Evolutionary conservation across 1,139 yeast species (phyloP), one percentile per base, ranked within the genome.

Genomic region (Geotrichum aggregatum): DNA sequence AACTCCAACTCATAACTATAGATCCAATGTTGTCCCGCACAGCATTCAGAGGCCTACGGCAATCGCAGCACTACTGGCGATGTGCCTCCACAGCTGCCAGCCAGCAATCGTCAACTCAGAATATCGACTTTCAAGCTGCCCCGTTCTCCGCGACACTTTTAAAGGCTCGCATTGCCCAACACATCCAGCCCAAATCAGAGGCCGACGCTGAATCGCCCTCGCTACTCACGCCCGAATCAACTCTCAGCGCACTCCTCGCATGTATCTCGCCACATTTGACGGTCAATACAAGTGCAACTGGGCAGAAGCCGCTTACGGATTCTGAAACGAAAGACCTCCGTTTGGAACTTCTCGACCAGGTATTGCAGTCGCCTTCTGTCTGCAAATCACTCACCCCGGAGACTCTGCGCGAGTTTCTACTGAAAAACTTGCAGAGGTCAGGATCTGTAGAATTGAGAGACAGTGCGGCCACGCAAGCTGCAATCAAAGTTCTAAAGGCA

Each of bases 51-150:
- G 28, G 28, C 28, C 28, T 24, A n/a, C 8, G 28, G 28, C 28
- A 5, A 8, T 24, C 28, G 28, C 28, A 24, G 8, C 28, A 24
- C 8, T 16, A 18, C 36, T 34, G 36, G 36, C 11, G 18, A 24
- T 24, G 5, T 16, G 11, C 36, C 11, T n/a, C 36, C 18, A n/a
- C 36, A n/a, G 18, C 36, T 34, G 16, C 36, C 36, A 14, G n/a
- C 35, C 35, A 5, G 6, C 36, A 10, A 8, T 18, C 16, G 5
- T 34, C 41, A 7, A 22, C 10, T 30, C 14, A 22, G 11, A 14
- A 16, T 14, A 33, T 48, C 30, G 51, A 48, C 18, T 48, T 48
- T 35, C 16, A 21, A 16, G 51, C 51, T 3, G 28, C 41, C 7
- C 51, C 51, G 11, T 41, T 48, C 31, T 35, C 31, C 3, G 43